Evolutionary conservation across 2,329 filamentous ascomycete species (phyloP), one percentile per base, ranked within the genome.

Genomic region (Monilinia fructigena): DNA sequence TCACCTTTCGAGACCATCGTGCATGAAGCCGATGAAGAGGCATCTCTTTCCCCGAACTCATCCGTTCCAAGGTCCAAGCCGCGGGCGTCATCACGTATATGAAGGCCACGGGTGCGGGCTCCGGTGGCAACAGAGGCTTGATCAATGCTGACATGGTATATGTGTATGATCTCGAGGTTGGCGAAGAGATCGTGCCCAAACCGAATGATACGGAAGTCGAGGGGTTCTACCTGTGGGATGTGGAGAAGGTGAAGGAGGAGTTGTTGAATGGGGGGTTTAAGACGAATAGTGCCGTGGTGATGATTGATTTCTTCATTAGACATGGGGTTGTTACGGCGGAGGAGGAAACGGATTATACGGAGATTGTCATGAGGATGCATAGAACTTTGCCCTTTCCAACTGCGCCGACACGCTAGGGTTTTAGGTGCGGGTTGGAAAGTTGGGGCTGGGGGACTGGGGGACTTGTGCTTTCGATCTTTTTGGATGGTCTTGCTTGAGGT

Each of bases 291-390:
- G 88, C 89, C 45, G 75, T 89, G 38, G 87, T 94, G 59, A 80
- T 94, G 79, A 81, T 95, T 56, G 91, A 96, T 74, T 96, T 96
- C 76, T 86, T 96, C 72, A 80, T 96, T 54, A 80, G 92, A 35
- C 91, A 93, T 76, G 90, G 90, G 0, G 80, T 92, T 62, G 74
- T 96, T 67, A 93, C 86, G 1, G 77, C 83, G 0, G 90, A 92
- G 74, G 88, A 86, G 65, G 91, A 95, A 78, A 7, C 1, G 3
- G 55, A 56, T 28, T 66, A 66, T 63, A 35, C 31, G 1, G 63
- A 68, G 52, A 54, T 68, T 28, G 20, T 56, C 0, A 50, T 54
- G 55, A 35, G 66, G 45, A 65, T 68, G 55, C 55, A 59, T 50
- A 66, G 66, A 31, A 59, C 18, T 3, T 11, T 68, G 4, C 66